These are phyloP conservation scores for Euphorbia pulcherrima DNA, from an alignment of 345 rosid genomes.

Conservation along the genomic window DNA sequence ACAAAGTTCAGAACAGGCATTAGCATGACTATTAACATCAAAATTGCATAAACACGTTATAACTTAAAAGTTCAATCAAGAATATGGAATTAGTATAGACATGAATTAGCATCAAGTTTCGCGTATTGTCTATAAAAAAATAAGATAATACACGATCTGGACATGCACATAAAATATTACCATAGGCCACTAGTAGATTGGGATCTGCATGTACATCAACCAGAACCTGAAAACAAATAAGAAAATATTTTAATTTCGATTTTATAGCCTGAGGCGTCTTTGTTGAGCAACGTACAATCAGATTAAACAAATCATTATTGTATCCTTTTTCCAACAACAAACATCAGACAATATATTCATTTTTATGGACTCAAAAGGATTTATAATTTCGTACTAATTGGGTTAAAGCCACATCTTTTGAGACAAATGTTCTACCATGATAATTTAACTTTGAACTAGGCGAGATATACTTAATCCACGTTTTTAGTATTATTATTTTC, in stretches of 20 bases:
- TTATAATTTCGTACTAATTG: background rate
- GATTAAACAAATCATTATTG: background rate
- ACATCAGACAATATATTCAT: background rate
- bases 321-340: background rate
- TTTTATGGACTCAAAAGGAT: background rate
- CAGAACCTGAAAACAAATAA: conserved; percentile 50
- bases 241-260: conserved; percentile 3
- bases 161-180: conserved; percentile 36
- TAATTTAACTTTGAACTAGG: background rate
- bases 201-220: conserved; percentile 74
- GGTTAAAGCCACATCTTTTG: background rate
- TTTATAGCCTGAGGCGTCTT: background rate
- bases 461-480: background rate
- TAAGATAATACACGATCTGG: background rate
- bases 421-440: background rate
- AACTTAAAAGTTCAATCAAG: background rate
- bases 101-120: background rate
- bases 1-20: conserved; percentile 10
- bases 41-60: background rate
- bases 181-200: conserved; percentile 75
- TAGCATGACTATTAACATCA: background rate
- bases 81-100: background rate
- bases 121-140: background rate
- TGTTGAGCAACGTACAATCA: background rate
- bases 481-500: background rate